Conservation (phyloP, 2,329 filamentous ascomycete species). For the Aspergillus ruber region DNA sequence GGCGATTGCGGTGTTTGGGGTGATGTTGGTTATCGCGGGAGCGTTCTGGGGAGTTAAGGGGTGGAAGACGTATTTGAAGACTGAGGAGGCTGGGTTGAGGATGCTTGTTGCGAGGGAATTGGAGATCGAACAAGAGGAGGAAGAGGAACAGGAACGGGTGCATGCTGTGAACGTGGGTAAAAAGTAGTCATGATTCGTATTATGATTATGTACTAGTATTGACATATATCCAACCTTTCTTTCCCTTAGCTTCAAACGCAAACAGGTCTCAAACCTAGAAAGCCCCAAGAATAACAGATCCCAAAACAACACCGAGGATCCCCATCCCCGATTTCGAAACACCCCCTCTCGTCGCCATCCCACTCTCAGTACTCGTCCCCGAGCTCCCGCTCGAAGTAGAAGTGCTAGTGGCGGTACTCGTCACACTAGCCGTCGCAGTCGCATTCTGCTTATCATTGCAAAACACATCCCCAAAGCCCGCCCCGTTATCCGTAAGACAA, state of each 20-base stretch:
- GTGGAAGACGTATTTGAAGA: constrained; percentile 30
- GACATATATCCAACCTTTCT: neutral
- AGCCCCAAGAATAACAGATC: constrained; percentile 25
- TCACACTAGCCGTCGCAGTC: constrained; percentile 31
- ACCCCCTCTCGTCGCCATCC: too few relatives aligned
- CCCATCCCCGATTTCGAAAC: constrained; percentile 27
- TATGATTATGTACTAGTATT: neutral
- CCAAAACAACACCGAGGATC: constrained; percentile 22
- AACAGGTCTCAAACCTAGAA: constrained; percentile 1
- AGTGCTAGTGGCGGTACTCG: too few relatives aligned
- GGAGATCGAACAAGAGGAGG: constrained; percentile 3
- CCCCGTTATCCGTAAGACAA: constrained; percentile 39
- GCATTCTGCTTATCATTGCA: constrained; percentile 36
- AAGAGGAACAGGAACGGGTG: too few relatives aligned
- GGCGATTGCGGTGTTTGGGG: constrained; percentile 52
- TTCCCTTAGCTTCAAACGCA: neutral
- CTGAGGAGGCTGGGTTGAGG: constrained; percentile 20
- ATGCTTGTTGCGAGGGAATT: constrained; percentile 19
- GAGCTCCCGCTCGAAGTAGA: too few relatives aligned
- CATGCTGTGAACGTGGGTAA: neutral
- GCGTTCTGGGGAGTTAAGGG: constrained; percentile 49
- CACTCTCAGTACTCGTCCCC: constrained; percentile 9
- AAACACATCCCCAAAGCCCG: constrained; percentile 36
- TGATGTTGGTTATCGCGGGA: constrained; percentile 48
- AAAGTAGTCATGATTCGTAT: neutral